Percentiles rank a stretch among this genome's conserved stretches.
phyloP scores from a whole-genome alignment of 2,329 filamentous ascomycete genomes.

The Cytospora mali region DNA sequence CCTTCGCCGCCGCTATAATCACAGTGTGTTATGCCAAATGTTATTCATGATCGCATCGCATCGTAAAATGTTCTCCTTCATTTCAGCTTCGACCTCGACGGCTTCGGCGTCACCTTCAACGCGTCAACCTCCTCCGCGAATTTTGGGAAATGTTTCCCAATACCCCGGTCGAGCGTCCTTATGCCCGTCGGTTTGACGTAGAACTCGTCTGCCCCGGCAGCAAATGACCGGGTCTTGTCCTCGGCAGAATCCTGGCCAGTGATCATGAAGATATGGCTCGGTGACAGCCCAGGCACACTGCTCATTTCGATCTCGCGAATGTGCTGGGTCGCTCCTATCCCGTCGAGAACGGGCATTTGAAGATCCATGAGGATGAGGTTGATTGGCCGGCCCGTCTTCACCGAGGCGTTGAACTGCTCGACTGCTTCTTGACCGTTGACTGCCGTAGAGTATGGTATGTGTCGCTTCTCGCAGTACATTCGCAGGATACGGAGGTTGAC shows the following conservation, averaged over 20 bases:
- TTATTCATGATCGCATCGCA: not conserved
- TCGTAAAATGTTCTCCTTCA: not conserved
- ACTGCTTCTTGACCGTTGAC: conserved; percentile 49
- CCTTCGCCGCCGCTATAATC: not conserved
- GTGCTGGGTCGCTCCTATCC: conserved; percentile 41
- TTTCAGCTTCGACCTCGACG: not conserved
- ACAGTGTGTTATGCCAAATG: not conserved
- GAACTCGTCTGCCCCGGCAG: conserved; percentile 19
- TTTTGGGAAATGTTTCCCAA: conserved; percentile 6
- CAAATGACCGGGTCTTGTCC: conserved; percentile 8
- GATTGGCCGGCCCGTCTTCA: conserved; percentile 37
- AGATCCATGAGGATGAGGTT: conserved; percentile 47
- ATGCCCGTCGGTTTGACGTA: conserved; percentile 20
- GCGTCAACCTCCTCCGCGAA: not conserved
- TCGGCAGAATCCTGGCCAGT: conserved; percentile 16
- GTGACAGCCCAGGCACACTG: conserved; percentile 14
- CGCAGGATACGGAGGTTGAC: conserved; percentile 52
- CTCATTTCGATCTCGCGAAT: conserved; percentile 42
- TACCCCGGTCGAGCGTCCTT: conserved; percentile 5
- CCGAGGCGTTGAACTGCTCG: conserved; percentile 36
- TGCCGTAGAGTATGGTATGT: conserved; percentile 45
- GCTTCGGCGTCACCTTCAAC: too few relatives aligned
- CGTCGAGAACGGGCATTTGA: conserved; percentile 48
- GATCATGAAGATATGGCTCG: conserved; percentile 27
- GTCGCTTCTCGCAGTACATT: conserved; percentile 49